These are phyloP conservation scores for Acacia melanoxylon DNA, from an alignment of 306 rosid species.

Conservation along the genomic window DNA sequence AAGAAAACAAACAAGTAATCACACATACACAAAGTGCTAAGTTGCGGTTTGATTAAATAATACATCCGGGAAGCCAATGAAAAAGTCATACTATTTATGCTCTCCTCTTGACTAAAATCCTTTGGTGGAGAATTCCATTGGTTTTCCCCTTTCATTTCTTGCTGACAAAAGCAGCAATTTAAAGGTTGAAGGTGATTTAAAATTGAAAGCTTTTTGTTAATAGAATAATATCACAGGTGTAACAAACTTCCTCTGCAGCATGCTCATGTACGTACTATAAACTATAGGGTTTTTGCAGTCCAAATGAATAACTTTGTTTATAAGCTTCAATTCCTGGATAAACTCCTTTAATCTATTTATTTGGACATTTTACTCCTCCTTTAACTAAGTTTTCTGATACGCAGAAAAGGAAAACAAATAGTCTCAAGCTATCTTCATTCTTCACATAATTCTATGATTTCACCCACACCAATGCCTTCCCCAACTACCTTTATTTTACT, in stretches of 20 bases:
- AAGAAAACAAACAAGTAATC: not conserved
- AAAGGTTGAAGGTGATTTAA: too few relatives aligned
- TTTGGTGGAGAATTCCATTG: not conserved
- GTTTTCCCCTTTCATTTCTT: too few relatives aligned
- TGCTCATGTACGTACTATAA: not conserved
- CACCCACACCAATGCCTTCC: not conserved
- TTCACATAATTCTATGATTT: not conserved
- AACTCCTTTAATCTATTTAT: not conserved
- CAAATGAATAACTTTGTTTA: not conserved
- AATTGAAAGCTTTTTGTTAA: too few relatives aligned
- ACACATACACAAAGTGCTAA: not conserved
- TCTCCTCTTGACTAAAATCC: not conserved
- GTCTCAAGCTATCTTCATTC: not conserved
- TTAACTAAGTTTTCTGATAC: not conserved
- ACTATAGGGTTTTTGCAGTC: not conserved
- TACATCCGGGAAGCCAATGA: not conserved
- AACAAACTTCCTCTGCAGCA: too few relatives aligned
- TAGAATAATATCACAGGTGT: too few relatives aligned
- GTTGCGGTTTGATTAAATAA: not conserved
- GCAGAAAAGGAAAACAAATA: not conserved
- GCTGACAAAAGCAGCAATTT: too few relatives aligned
- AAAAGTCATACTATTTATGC: not conserved
- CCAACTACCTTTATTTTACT: not conserved
- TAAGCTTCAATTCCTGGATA: conserved; percentile 2
- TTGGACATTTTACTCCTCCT: not conserved